These are phyloP conservation scores for Neurospora sp. DNA, from an alignment of 495 filamentous ascomycete species.

Conservation along the genomic window DNA sequence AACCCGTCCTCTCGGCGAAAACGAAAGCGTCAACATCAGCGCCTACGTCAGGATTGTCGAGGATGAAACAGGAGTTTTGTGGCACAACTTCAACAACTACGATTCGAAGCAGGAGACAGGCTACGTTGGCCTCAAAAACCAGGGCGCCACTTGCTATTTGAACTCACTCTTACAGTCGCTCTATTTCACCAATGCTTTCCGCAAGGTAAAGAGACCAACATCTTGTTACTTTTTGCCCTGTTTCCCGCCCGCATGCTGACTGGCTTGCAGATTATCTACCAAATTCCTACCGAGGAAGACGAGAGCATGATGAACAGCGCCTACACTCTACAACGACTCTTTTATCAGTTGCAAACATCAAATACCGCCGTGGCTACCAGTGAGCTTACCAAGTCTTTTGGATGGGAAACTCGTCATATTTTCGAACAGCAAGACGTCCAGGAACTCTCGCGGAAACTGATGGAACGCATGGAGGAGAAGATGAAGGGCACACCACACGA, in stretches of 20 bases:
- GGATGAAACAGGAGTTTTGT: slow-evolving; percentile 96
- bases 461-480: slow-evolving; percentile 89
- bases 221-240: not conserved
- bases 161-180: slow-evolving; percentile 95
- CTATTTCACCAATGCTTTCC: slow-evolving; percentile 95
- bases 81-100: slow-evolving; percentile 98
- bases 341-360: slow-evolving; percentile 85
- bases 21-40: slow-evolving; percentile 75
- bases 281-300: slow-evolving; percentile 84
- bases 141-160: slow-evolving; percentile 95
- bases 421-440: slow-evolving; percentile 99
- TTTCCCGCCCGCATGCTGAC: not conserved
- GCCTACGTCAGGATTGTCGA: slow-evolving; percentile 91
- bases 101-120: slow-evolving; percentile 98
- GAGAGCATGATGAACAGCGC: slow-evolving; percentile 76
- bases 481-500: slow-evolving; percentile 98
- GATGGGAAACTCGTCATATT: slow-evolving; percentile 95
- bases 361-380: slow-evolving; percentile 73
- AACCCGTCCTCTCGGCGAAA: slow-evolving; percentile 76
- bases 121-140: slow-evolving; percentile 93
- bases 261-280: slow-evolving; percentile 69
- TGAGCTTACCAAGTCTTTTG: slow-evolving; percentile 91
- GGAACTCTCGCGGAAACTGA: slow-evolving; percentile 88
- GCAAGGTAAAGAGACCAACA: slow-evolving; percentile 51
- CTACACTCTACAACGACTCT: slow-evolving; percentile 86